Base-by-base conservation (phyloP, 2,329 filamentous ascomycete species). In the Exophiala mesophila region DNA sequence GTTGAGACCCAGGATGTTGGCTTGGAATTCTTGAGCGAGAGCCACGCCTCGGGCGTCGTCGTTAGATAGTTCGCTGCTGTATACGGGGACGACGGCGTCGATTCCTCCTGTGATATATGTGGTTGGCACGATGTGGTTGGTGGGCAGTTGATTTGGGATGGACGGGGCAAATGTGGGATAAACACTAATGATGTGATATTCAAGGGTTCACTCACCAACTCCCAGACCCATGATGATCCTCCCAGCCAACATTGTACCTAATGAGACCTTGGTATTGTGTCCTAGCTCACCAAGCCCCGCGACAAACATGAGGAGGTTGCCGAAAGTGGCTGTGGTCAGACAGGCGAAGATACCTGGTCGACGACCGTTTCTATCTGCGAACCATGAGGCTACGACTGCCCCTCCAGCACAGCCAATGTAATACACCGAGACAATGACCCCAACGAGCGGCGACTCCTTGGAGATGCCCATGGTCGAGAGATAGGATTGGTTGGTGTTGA, bases 11-110 rank as follows among this genome's bases (percentile, higher is more conserved):
- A 80, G 76, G 49, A 82, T 80, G 50, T 82, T 82, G 58, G 71
- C 73, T 56, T 81, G 77, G 53, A 82, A 82, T 52, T 81, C 77
- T 54, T 82, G 74, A 1, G 76, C 76, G 31, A 82, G 58, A 1
- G 77, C 75, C 51, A 72, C 73, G 4, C 78, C 77, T 32, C 77
- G 63, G 2, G 73, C 68, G 36, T 71, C 72, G 53, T 80, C 77
- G n/a, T 70, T 69, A 2, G 69, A 67, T 21, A 81, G 63, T 54
- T 81, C 77, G 10, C 70, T 70, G 43, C 67, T 73, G 59, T 81
- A 81, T 1, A 78, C 72, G 0, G 78, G 77, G 17, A 81, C 78
- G 0, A 79, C 74, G 12, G 70, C 67, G 55, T 82, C 77, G 24
- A 81, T 74, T 1, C 78, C 77, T 16, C 78, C 77, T 50, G n/a